Percentiles rank a stretch among this genome's conserved stretches.
These are phyloP conservation scores for Eucalyptus regnans DNA, from an alignment of 345 rosid species.

Conservation along the genomic window DNA sequence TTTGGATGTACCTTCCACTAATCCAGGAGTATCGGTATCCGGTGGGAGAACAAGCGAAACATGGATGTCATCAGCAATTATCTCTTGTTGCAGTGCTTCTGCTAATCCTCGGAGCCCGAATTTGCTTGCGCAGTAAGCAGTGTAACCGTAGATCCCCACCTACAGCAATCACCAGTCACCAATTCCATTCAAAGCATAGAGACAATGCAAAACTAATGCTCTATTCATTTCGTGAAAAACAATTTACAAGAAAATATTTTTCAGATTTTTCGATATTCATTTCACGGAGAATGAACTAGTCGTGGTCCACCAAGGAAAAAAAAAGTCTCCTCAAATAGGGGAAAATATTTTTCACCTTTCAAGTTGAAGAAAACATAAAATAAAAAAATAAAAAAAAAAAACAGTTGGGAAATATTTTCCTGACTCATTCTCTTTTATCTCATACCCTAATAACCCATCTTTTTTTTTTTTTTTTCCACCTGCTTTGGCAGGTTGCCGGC, in stretches of 20 bases:
- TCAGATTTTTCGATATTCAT: accelerated
- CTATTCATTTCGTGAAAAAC: too few species aligned
- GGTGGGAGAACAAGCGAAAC: neutral
- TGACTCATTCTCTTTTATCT: too few species aligned
- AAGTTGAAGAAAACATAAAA: too few species aligned
- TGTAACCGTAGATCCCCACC: conserved; percentile 75
- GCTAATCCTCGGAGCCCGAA: neutral
- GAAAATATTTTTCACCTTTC: too few species aligned
- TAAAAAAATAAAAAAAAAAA: too few species aligned
- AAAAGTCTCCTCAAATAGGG: accelerated
- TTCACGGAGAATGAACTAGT: too few species aligned
- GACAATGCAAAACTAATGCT: neutral
- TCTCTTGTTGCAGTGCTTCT: neutral
- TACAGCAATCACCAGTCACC: neutral
- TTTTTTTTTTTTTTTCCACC: accelerated
- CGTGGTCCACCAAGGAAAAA: too few species aligned
- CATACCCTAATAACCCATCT: accelerated
- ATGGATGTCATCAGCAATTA: neutral
- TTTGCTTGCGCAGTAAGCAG: neutral
- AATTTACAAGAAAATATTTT: too few species aligned
- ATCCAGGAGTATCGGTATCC: neutral
- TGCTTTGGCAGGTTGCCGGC: accelerated
- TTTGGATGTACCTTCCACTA: neutral
- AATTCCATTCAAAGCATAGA: neutral
- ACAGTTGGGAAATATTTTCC: too few species aligned